Evolutionary conservation across 2,329 filamentous ascomycete genomes (phyloP).

Genomic region (Chaetomiaceae sp.): DNA sequence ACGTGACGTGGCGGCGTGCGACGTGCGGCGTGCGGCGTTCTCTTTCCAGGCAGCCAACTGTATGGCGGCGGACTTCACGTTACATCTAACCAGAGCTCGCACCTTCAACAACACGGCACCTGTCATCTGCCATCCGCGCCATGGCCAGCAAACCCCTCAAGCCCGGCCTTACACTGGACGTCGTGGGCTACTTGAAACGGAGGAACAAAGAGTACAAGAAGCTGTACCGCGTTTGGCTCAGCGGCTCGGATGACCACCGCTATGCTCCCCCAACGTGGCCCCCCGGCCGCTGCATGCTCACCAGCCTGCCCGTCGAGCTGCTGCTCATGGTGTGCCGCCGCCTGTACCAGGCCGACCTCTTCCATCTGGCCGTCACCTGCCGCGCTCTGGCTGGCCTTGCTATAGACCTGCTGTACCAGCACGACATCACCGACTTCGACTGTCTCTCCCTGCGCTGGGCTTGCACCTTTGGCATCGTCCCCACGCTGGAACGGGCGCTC

Average conservation of each 20-base stretch:
- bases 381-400: background rate
- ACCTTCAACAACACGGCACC: background rate
- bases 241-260: background rate
- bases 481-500: constrained; percentile 14
- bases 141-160: background rate
- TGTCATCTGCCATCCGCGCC: no score
- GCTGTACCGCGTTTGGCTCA: background rate
- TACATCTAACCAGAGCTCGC: no score
- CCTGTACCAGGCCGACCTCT: constrained; percentile 19
- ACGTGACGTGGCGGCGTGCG: no score
- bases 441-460: constrained; percentile 18
- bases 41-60: no score
- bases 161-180: background rate
- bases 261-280: constrained; percentile 8
- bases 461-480: constrained; percentile 14
- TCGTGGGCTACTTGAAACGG: background rate
- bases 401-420: constrained; percentile 6
- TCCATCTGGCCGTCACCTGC: constrained; percentile 15
- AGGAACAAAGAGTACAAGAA: constrained; percentile 6
- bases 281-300: constrained; percentile 9
- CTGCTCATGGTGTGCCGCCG: constrained; percentile 6
- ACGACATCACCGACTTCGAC: constrained; percentile 18
- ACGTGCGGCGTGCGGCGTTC: no score
- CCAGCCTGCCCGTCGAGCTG: constrained; percentile 14
- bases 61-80: no score